Percentiles rank a stretch among this genome's conserved stretches.
These are phyloP conservation scores for Suillus bovinus DNA, from an alignment of 768 basidiomycete genomes.

Conservation along the genomic window DNA sequence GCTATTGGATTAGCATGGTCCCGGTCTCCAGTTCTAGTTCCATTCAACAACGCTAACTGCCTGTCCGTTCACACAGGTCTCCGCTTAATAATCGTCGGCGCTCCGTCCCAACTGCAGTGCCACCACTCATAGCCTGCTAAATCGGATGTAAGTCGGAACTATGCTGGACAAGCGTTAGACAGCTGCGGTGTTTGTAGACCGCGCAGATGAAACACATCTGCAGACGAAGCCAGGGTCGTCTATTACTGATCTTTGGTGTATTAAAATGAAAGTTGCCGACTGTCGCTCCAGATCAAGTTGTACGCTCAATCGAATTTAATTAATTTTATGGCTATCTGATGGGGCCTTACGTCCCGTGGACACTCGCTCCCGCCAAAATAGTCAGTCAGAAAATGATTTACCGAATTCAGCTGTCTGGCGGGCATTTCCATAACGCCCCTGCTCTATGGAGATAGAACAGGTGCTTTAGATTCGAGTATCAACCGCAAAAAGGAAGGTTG, in stretches of 20 bases:
- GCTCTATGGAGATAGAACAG: slow-evolving; percentile 20
- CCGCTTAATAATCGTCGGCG: slow-evolving; percentile 2
- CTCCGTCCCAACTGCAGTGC: slow-evolving; percentile 3
- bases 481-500: slow-evolving; percentile 30
- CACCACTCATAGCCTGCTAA: background rate
- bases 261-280: slow-evolving; percentile 3
- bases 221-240: background rate
- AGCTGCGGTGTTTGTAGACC: background rate
- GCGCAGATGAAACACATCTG: background rate
- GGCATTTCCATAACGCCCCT: slow-evolving; percentile 19
- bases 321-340: slow-evolving; percentile 23
- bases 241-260: slow-evolving; percentile 5
- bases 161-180: background rate
- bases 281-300: background rate
- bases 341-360: slow-evolving; percentile 29
- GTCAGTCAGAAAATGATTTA: slow-evolving; percentile 18
- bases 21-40: background rate
- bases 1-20: slow-evolving; percentile 13
- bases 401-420: slow-evolving; percentile 21
- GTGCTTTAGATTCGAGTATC: slow-evolving; percentile 19
- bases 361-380: slow-evolving; percentile 33
- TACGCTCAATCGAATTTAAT: slow-evolving; percentile 21
- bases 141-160: background rate
- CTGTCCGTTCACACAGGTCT: background rate
- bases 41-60: background rate